Conservation (phyloP, 805 yeast genomes). For the Nakazawaea ishiwadae region DNA sequence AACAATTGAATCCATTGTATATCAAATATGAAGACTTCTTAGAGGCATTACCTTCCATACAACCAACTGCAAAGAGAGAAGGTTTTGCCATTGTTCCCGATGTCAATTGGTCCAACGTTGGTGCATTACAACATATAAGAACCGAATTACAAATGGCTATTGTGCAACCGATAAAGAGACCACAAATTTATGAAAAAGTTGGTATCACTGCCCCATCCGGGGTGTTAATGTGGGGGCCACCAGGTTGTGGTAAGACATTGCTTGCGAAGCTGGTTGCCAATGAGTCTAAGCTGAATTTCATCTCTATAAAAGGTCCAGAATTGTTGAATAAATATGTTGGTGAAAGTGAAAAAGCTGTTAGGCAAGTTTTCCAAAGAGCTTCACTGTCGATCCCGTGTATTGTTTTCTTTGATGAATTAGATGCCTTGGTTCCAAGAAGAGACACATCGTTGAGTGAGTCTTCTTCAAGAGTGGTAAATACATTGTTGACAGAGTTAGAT, state of each 20-base stretch:
- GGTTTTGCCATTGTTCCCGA: constrained; percentile 99
- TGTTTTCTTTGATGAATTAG: constrained; percentile 92
- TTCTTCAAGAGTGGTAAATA: constrained; percentile 90
- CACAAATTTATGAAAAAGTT: constrained; percentile 82
- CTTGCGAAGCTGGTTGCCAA: constrained; percentile 97
- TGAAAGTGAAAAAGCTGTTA: constrained; percentile 87
- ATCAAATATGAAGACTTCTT: constrained; percentile 79
- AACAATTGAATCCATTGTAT: constrained; percentile 70
- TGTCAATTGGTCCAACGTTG: constrained; percentile 93
- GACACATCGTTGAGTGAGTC: constrained; percentile 86
- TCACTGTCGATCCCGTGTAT: constrained; percentile 94
- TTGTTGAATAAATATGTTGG: constrained; percentile 94
- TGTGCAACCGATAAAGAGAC: constrained; percentile 92
- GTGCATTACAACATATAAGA: constrained; percentile 77
- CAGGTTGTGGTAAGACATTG: constrained; percentile 97
- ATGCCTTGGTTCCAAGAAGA: constrained; percentile 92
- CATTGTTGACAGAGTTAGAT: constrained; percentile 89
- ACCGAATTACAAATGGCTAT: constrained; percentile 95
- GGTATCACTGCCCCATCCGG: constrained; percentile 98
- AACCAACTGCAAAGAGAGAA: constrained; percentile 96
- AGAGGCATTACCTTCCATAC: constrained; percentile 84
- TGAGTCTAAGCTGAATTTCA: constrained; percentile 94
- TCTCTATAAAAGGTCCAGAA: constrained; percentile 95
- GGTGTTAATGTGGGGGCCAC: constrained; percentile 98
- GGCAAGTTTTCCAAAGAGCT: constrained; percentile 91